phyloP scores from a whole-genome alignment of 768 basidiomycete species.

The Pseudohyphozyma bogoriensis region DNA sequence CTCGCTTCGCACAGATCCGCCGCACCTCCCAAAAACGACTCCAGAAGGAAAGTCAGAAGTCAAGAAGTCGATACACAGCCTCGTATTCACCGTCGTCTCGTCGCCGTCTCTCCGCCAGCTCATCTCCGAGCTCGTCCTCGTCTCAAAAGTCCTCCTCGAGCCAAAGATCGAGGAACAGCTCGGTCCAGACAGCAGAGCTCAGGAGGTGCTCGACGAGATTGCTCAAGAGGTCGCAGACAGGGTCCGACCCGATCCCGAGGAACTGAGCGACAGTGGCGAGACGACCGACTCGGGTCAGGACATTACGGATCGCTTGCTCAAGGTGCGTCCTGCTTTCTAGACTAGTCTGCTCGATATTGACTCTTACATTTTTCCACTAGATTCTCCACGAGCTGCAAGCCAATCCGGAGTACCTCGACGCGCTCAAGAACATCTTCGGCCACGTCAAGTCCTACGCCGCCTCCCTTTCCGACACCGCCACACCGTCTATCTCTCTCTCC shows the following conservation, averaged over 20 bases:
- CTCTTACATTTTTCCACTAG: too few relatives aligned
- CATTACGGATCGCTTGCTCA: slow-evolving; percentile 14
- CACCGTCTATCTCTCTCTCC: slow-evolving; percentile 37
- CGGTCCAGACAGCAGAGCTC: background rate
- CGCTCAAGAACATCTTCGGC: background rate
- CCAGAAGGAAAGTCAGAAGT: background rate
- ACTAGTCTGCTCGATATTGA: background rate
- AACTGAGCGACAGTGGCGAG: background rate
- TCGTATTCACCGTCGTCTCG: slow-evolving; percentile 14
- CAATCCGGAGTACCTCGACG: too few relatives aligned
- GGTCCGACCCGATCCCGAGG: too few relatives aligned
- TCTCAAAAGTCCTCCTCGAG: slow-evolving; percentile 3
- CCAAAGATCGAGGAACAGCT: slow-evolving; percentile 1
- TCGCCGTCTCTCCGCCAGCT: slow-evolving; percentile 11
- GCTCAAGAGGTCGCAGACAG: background rate
- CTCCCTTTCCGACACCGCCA: slow-evolving; percentile 41
- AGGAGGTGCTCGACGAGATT: background rate
- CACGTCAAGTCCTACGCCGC: background rate
- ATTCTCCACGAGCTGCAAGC: too few relatives aligned
- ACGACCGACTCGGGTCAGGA: background rate
- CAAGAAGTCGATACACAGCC: background rate
- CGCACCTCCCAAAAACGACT: background rate
- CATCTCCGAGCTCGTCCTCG: slow-evolving; percentile 15
- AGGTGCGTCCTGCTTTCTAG: background rate
- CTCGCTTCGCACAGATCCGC: too few relatives aligned